Evolutionary conservation across 1,284 basidiomycete species (phyloP).

Genomic region (Ustilago loliicola): DNA sequence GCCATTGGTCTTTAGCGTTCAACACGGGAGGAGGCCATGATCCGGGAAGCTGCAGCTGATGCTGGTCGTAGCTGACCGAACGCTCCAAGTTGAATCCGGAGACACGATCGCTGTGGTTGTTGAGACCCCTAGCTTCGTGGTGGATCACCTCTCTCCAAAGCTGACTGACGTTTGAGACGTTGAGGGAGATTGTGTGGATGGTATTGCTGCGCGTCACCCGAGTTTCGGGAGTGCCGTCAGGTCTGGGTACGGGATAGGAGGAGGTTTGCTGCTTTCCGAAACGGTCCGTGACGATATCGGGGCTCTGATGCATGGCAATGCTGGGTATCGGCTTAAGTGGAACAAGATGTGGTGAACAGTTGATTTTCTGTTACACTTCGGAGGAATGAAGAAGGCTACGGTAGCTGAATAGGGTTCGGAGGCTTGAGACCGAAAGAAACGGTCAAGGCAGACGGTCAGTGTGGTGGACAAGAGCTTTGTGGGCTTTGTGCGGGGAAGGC

Average conservation of each 20-base stretch:
- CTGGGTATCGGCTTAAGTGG: not conserved
- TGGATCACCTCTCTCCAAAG: conserved; percentile 16
- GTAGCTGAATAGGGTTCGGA: not conserved
- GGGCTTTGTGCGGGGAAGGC: conserved; percentile 9
- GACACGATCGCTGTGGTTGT: not conserved
- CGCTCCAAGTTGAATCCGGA: not conserved
- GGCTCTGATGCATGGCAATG: not conserved
- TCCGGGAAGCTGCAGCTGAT: not conserved
- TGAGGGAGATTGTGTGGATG: not conserved
- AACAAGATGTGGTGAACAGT: not conserved
- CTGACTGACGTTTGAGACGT: conserved; percentile 5
- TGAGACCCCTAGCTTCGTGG: not conserved
- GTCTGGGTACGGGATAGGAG: not conserved
- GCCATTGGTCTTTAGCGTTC: not conserved
- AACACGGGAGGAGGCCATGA: not conserved
- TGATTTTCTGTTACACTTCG: not conserved
- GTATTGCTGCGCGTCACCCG: not conserved
- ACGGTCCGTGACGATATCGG: not conserved
- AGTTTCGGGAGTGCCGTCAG: not conserved
- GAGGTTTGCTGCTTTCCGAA: not conserved
- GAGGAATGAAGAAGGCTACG: not conserved
- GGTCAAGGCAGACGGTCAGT: not conserved
- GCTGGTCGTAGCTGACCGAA: not conserved
- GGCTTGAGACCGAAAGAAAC: not conserved
- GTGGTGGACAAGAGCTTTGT: not conserved